A percentile compares a stretch with the other conserved stretches of the same genome.
Conservation (phyloP, 345 rosid genomes). For the Brassica nigra region DNA sequence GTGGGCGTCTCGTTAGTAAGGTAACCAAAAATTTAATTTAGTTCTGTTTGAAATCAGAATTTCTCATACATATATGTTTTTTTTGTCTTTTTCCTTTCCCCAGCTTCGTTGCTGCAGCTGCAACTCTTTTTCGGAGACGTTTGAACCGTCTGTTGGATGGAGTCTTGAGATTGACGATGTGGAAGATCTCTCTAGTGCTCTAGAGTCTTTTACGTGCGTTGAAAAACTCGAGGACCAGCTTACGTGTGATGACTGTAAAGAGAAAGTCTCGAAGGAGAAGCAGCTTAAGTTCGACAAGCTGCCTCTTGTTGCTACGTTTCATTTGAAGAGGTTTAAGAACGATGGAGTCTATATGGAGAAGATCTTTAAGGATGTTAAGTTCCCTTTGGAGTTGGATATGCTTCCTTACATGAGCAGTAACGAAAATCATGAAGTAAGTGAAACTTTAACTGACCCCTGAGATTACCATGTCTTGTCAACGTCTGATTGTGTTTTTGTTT, state of each 20-base stretch:
- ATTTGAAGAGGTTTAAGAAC: conserved; percentile 86
- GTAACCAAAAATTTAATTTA: conserved; percentile 39
- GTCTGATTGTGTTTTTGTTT: background rate
- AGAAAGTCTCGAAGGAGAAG: conserved; percentile 70
- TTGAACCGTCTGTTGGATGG: conserved; percentile 64
- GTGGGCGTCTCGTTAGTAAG: conserved; percentile 78
- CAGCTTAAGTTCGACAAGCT: conserved; percentile 70
- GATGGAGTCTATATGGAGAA: conserved; percentile 68
- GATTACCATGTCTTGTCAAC: background rate
- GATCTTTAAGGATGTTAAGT: conserved; percentile 64
- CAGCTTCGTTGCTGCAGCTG: conserved; percentile 78
- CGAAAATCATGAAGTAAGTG: conserved; percentile 49
- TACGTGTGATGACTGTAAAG: conserved; percentile 70
- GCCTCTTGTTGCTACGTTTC: conserved; percentile 75
- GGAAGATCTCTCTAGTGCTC: conserved; percentile 55
- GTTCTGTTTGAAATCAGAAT: background rate
- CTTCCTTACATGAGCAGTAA: conserved; percentile 55
- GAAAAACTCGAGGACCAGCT: conserved; percentile 73
- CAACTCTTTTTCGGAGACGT: conserved; percentile 54
- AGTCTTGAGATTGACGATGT: conserved; percentile 78
- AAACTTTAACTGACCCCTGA: background rate
- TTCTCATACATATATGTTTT: conserved; percentile 3
- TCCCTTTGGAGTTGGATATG: conserved; percentile 85
- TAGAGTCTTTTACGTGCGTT: conserved; percentile 74
- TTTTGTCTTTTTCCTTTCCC: background rate